Evolutionary conservation across 495 filamentous ascomycete genomes (phyloP), one percentile per base, ranked within the genome.

Genomic region (Podospora tetraspora): DNA sequence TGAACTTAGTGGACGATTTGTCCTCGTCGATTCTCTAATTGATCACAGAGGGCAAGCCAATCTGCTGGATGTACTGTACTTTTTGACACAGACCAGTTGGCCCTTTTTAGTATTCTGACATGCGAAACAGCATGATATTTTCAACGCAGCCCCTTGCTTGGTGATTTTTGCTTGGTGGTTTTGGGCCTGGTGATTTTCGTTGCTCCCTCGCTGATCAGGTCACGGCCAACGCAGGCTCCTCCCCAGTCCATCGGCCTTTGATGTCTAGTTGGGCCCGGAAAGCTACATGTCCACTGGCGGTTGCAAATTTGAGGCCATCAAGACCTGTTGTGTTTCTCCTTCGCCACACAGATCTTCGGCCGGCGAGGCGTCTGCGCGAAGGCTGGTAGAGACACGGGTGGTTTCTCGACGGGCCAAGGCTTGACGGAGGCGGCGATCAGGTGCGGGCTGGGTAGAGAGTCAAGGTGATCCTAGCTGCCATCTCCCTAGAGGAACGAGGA

Each of bases 21-120:
- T 70, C 62, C 63, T 69, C 29, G 34, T 66, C 59, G 70, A 69
- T 66, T 66, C 62, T 67, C 57, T 73, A 73, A 69, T 71, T 69
- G 64, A 69, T 64, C n/a, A 60, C 22, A 71, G 56, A 59, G 66
- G 66, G 63, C 66, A 43, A 22, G 59, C 63, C 69, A 64, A 66
- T 61, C 60, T 61, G 66, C 66, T 69, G 64, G 71, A 73, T 71
- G 62, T 73, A 69, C 27, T 21, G 43, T 52, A 52, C 43, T 52
- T 52, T 43, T 69, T 62, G 61, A 60, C 59, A 62, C 66, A 73
- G 59, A 66, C 71, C 67, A 63, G 63, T 65, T 57, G 59, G 34
- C 30, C 63, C 66, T 65, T 66, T 30, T 56, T 73, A 71, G 67
- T 64, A 73, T 71, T 60, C 66, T 37, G 60, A 66, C 69, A 72